Evolutionary conservation across 2,329 filamentous ascomycete species (phyloP).

Genomic region (Cephalotrichum gorgonifer): DNA sequence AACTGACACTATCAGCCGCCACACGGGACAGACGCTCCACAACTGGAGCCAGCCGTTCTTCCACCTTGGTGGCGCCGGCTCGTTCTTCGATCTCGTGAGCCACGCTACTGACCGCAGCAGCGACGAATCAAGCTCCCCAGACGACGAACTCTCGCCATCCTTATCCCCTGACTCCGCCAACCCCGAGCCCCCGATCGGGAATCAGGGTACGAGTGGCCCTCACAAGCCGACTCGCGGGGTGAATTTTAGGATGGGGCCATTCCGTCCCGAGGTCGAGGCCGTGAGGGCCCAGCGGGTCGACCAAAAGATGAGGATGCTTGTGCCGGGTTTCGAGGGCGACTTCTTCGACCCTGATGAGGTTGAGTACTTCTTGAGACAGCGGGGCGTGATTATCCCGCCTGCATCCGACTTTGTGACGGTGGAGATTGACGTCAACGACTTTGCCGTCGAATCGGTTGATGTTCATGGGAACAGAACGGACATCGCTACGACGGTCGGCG

Average conservation of each 20-base stretch:
- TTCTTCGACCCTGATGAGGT: constrained; percentile 73
- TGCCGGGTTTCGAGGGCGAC: constrained; percentile 58
- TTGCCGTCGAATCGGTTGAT: constrained; percentile 15
- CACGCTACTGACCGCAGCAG: background rate
- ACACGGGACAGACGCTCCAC: constrained; percentile 35
- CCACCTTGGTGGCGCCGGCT: constrained; percentile 57
- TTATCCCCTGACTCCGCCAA: background rate
- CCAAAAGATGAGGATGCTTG: constrained; percentile 36
- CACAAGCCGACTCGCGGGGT: background rate
- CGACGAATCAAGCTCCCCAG: background rate
- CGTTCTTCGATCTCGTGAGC: constrained; percentile 38
- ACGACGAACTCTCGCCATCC: background rate
- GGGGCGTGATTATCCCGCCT: constrained; percentile 52
- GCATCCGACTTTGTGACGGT: constrained; percentile 49
- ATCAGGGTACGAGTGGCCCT: constrained; percentile 19
- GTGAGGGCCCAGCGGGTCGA: constrained; percentile 32
- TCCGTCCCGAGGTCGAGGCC: constrained; percentile 25
- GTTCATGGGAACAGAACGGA: too few species aligned
- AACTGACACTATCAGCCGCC: constrained; percentile 19
- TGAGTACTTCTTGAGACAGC: constrained; percentile 58
- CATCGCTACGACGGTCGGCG: too few species aligned
- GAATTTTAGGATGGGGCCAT: constrained; percentile 28
- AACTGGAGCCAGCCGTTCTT: constrained; percentile 52
- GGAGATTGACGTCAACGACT: constrained; percentile 37
- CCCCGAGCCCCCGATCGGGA: constrained; percentile 21